Evolutionary conservation across 768 basidiomycete genomes (phyloP).

Genomic region (Pleurotus platypus): DNA sequence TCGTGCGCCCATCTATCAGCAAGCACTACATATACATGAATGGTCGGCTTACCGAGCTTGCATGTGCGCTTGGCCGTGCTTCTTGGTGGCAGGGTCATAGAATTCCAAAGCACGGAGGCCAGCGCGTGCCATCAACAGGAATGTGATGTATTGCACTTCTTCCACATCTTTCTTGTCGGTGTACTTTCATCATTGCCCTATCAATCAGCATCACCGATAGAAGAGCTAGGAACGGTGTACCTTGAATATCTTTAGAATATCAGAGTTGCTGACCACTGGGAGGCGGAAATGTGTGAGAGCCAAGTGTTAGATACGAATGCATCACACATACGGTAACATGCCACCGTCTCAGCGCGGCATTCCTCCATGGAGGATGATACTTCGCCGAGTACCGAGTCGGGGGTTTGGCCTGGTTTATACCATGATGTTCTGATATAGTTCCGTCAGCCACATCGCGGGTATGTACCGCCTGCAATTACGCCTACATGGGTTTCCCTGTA

Average conservation of each 20-base stretch:
- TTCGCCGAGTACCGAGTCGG: conserved; percentile 79
- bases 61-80: conserved; percentile 91
- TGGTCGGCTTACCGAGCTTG: conserved; percentile 63
- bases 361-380: conserved; percentile 92
- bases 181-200: conserved; percentile 42
- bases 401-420: conserved; percentile 87
- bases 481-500: conserved; percentile 72
- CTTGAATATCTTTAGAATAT: conserved; percentile 79
- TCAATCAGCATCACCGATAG: not conserved
- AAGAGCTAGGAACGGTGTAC: conserved; percentile 28
- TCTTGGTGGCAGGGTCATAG: conserved; percentile 76
- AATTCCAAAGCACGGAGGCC: conserved; percentile 78
- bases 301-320: not conserved
- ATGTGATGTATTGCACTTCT: conserved; percentile 78
- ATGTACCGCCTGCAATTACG: not conserved
- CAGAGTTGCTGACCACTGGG: conserved; percentile 67
- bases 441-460: not conserved
- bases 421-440: conserved; percentile 56
- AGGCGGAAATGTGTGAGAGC: conserved; percentile 1
- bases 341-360: conserved; percentile 88
- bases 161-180: conserved; percentile 63
- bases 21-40: no score
- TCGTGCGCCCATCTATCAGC: not conserved
- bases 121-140: conserved; percentile 82
- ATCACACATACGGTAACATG: conserved; percentile 59